Percentiles rank a stretch among this genome's conserved stretches.
These are phyloP conservation scores for Gossypium mustelinum DNA, from an alignment of 345 rosid species.

Conservation along the genomic window DNA sequence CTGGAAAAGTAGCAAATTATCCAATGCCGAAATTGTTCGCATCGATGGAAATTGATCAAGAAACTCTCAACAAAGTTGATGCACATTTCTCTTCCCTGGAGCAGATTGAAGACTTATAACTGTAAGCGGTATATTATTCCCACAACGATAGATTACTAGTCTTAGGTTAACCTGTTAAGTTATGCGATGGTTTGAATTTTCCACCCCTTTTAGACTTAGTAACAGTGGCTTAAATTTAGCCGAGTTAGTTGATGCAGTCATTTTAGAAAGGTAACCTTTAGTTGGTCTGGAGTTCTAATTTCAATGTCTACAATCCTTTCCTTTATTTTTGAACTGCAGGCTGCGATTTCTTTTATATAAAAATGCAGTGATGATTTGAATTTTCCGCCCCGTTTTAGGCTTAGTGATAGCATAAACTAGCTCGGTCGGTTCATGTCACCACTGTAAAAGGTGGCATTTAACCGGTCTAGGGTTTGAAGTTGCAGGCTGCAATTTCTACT, in stretches of 20 bases:
- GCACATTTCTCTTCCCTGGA: conserved; percentile 49
- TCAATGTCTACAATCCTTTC: no score
- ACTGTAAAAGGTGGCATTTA: no score
- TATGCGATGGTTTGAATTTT: neutral
- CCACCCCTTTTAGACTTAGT: neutral
- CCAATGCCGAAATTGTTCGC: conserved; percentile 33
- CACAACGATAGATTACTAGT: neutral
- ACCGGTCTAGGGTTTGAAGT: no score
- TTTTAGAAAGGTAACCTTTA: neutral
- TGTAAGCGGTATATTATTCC: neutral
- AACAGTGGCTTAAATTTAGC: neutral
- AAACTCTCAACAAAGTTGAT: conserved; percentile 40
- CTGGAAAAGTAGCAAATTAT: conserved; percentile 25
- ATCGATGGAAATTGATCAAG: conserved; percentile 51
- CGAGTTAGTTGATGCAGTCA: neutral
- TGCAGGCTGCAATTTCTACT: no score
- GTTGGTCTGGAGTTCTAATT: no score
- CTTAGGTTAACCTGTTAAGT: conserved; percentile 1
- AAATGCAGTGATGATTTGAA: no score
- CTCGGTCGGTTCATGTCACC: no score
- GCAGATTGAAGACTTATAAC: conserved; percentile 45
- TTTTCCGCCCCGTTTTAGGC: no score
- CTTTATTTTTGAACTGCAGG: no score
- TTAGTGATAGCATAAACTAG: no score
- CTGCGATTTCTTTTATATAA: no score